Base-by-base conservation (phyloP, 2,329 filamentous ascomycete species). In the Talaromyces sp. region DNA sequence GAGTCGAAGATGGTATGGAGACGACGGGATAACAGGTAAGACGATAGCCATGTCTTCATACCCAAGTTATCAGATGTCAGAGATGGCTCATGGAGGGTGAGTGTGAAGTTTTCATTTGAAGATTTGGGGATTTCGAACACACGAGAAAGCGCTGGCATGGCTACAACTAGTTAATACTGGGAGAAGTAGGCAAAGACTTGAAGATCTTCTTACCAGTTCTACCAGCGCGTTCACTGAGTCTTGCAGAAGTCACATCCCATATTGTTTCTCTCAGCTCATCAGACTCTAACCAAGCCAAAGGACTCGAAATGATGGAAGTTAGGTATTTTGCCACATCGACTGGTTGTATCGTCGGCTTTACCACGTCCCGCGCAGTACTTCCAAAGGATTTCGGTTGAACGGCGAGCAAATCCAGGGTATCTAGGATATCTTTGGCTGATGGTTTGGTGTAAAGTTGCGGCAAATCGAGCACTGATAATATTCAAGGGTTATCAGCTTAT, bases 1-100 rank as follows among this genome's bases (percentile, higher is more conserved):
- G 72, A 66, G 14, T 71, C 70, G 59, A 77, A 86, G 4, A 76
- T 58, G 3, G 60, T 65, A 60, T 73, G 68, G 27, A 97, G 82
- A 26, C 89, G 85, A 65, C 85, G 88, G 0, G 93, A 89, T 4
- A 97, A 85, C 2, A 95, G 83, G 69, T 92, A 95, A 0, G 92
- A 93, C 0, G 92, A 93, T 0, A 90, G 91, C 94, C 94, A 97
- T 0, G 94, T 99, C 75, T 99, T 97, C 72, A 95, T 82, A 1
- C 94, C 94, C 19, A 97, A 80, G 61, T 90, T 89, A 73, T 97
- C 93, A 7, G 89, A 89, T 0, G 91, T 96, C 59, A 97, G 80
- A 0, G 92, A 87, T 1, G 94, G 94, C 72, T 99, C 94, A 60
- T 91, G 84, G 43, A 99, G 85, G 38, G 83, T 81, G 56, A 99